Percentiles rank a stretch among this genome's conserved stretches.
phyloP scores from a whole-genome alignment of 2,329 filamentous ascomycete species.

The Periconia sp. region DNA sequence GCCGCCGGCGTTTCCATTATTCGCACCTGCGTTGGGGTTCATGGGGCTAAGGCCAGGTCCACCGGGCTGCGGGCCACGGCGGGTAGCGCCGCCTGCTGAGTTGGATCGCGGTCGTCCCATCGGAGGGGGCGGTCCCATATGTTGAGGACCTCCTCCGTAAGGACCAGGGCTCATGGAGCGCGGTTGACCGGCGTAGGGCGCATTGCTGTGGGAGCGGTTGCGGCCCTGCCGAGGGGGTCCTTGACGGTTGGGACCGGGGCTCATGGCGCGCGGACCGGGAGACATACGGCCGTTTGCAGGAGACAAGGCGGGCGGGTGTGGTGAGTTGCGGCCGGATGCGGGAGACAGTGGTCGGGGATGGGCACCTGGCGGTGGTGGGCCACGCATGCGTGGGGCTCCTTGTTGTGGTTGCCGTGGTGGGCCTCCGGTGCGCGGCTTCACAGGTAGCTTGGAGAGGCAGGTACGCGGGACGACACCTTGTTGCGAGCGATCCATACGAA shows the following conservation, averaged over 20 bases:
- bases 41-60: constrained; percentile 40
- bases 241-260: constrained; percentile 38
- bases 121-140: constrained; percentile 28
- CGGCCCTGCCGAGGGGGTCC: constrained; percentile 27
- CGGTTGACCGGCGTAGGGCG: constrained; percentile 35
- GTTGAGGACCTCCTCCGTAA: constrained; percentile 38
- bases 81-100: constrained; percentile 34
- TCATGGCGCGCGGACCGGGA: constrained; percentile 32
- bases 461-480: constrained; percentile 94
- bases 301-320: constrained; percentile 49
- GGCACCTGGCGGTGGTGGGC: constrained; percentile 34
- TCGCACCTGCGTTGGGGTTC: constrained; percentile 29
- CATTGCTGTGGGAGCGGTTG: constrained; percentile 42
- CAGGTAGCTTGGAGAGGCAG: constrained; percentile 86
- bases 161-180: constrained; percentile 45
- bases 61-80: constrained; percentile 34
- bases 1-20: background rate
- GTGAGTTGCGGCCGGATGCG: constrained; percentile 50
- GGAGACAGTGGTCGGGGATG: constrained; percentile 48
- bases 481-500: constrained; percentile 82
- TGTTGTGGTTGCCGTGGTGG: constrained; percentile 50
- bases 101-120: constrained; percentile 41
- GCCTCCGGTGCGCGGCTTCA: constrained; percentile 72
- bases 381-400: constrained; percentile 27
- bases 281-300: constrained; percentile 39